phyloP scores from a whole-genome alignment of 2,329 filamentous ascomycete genomes.

The Penicillium rolfsii region DNA sequence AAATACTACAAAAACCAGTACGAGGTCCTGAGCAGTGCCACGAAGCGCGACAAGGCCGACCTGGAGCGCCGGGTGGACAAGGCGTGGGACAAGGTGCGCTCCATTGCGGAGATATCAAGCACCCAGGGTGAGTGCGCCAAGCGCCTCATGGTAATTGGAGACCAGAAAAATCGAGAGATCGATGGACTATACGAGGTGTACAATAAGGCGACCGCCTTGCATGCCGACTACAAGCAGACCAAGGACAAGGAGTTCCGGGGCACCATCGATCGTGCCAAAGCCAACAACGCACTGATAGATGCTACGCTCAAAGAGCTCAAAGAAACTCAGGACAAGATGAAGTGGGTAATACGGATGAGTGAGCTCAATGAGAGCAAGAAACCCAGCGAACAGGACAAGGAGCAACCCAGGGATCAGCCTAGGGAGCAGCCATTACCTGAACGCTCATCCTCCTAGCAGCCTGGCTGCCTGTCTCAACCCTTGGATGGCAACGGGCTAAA shows the following conservation, averaged over 20 bases:
- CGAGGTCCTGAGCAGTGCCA: slow-evolving; percentile 46
- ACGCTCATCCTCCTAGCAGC: not conserved
- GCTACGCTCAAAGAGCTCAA: slow-evolving; percentile 45
- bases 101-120: slow-evolving; percentile 41
- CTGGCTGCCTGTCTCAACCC: not conserved
- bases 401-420: slow-evolving; percentile 9
- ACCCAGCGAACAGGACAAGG: slow-evolving; percentile 34
- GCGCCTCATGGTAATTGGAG: slow-evolving; percentile 50
- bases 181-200: slow-evolving; percentile 45
- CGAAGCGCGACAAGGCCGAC: slow-evolving; percentile 47
- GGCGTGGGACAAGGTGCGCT: slow-evolving; percentile 41
- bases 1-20: slow-evolving; percentile 47
- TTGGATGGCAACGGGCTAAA: not conserved
- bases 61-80: slow-evolving; percentile 44
- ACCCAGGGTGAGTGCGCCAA: slow-evolving; percentile 43
- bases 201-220: slow-evolving; percentile 44
- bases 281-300: slow-evolving; percentile 41
- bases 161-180: slow-evolving; percentile 52
- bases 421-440: slow-evolving; percentile 14
- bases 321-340: slow-evolving; percentile 51
- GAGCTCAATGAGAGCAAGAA: not conserved
- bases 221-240: slow-evolving; percentile 47
- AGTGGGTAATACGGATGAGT: slow-evolving; percentile 50
- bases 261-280: slow-evolving; percentile 35
- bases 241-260: slow-evolving; percentile 46